phyloP scores from a whole-genome alignment of 1,139 yeast genomes.

The Pichia sp. region DNA sequence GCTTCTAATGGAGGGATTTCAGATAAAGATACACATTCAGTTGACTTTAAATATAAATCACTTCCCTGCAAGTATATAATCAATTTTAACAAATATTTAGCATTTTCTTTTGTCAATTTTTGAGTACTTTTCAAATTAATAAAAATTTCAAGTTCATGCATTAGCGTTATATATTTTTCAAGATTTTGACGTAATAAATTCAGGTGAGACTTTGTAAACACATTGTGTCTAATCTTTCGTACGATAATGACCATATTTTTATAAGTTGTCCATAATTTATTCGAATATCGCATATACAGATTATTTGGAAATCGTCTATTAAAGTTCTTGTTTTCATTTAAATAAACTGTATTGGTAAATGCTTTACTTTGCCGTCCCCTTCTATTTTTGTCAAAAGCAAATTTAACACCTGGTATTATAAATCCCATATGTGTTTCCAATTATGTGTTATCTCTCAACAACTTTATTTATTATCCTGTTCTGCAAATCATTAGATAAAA shows the following conservation, averaged over 20 bases:
- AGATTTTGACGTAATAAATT: slow-evolving; percentile 1
- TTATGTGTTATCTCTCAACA: too few relatives aligned
- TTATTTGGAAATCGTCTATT: slow-evolving; percentile 11
- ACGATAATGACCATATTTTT: not conserved
- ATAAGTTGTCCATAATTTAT: not conserved
- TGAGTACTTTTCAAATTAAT: not conserved
- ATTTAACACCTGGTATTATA: slow-evolving; percentile 13
- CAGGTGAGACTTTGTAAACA: not conserved
- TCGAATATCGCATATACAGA: slow-evolving; percentile 2
- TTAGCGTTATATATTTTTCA: slow-evolving; percentile 5
- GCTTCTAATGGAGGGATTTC: slow-evolving; percentile 9
- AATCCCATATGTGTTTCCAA: slow-evolving; percentile 11
- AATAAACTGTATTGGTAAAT: slow-evolving; percentile 1
- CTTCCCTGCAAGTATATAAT: slow-evolving; percentile 5
- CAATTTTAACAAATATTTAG: not conserved
- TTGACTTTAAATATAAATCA: not conserved
- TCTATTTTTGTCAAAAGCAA: slow-evolving; percentile 8
- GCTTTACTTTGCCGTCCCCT: slow-evolving; percentile 6
- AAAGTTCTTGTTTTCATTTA: slow-evolving; percentile 12
- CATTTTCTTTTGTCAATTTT: slow-evolving; percentile 5
- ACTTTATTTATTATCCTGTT: too few relatives aligned
- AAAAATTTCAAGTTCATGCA: slow-evolving; percentile 3
- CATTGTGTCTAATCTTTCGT: not conserved
- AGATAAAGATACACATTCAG: not conserved
- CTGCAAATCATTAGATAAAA: too few relatives aligned